Base-by-base conservation (phyloP, 306 rosid species). In the Begonia peltatifolia region DNA sequence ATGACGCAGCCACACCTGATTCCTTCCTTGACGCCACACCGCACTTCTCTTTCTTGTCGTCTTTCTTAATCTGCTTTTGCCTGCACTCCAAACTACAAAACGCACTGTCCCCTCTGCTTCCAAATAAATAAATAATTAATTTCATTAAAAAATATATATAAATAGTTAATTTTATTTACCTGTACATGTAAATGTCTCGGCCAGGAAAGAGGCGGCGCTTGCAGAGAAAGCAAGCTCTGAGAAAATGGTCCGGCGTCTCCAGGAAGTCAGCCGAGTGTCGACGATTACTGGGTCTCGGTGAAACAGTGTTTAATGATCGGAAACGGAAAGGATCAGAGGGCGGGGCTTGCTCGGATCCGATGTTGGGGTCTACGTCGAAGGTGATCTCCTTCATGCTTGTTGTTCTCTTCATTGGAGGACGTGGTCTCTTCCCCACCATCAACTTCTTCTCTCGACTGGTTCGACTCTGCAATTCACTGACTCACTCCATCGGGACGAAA, bases 341-440 rank as follows among this genome's bases (percentile, higher is more conserved):
- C 12, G 61, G 59, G 9, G 59, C 80, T 1, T 47, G 50, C 30
- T 54, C 12, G 35, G 22, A 10, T 6, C 12, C 49, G 48, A 4
- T 7, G 38, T 30, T 30, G 6, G 38, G 38, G 38, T 11, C 44
- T 43, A 71, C 35, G 90, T 90, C 92, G 47, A 78, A 71, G 69
- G 76, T 72, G 61, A 90, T 86, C 56, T 86, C 94, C 2, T 83
- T 62, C 82, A 78, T 15, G 71, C 94, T 90, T 9, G 94, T 63
- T 14, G 95, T 83, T 59, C 88, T 80, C 72, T 77, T 80, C 77
- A 90, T 75, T 0, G 87, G 71, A 53, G 74, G 79, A 59, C 94
- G 77, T 38, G 77, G 73, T 57, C 92, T 76, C 79, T 85, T 90
- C 49, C 95, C 94, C 53, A 86, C 55, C 79, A 77, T 6, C 97